These are phyloP conservation scores for Rusavskia elegans DNA, from an alignment of 495 filamentous ascomycete species.

Conservation along the genomic window DNA sequence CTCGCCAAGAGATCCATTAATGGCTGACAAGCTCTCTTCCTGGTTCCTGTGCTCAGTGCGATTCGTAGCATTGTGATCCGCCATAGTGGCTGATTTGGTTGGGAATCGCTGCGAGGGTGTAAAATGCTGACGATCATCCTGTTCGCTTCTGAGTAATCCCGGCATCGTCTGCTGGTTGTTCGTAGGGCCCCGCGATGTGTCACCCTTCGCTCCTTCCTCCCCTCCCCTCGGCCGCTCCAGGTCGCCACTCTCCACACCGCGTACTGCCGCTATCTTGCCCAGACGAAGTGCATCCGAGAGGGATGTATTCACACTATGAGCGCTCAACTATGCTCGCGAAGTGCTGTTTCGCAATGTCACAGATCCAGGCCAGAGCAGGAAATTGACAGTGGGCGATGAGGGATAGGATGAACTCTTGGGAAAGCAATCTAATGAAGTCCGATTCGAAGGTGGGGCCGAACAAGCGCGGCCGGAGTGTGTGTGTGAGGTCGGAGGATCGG, in stretches of 20 bases:
- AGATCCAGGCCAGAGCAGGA: no score
- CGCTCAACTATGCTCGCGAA: neutral
- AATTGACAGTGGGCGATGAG: neutral
- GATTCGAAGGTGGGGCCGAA: no score
- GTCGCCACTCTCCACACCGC: constrained; percentile 1
- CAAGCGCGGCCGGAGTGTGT: no score
- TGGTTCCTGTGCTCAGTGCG: neutral
- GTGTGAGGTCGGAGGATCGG: no score
- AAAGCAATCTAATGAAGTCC: no score
- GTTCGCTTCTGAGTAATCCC: neutral
- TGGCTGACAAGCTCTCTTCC: no score
- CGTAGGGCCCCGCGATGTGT: neutral
- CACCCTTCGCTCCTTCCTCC: constrained; percentile 5
- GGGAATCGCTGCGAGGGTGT: neutral
- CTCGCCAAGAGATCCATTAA: constrained; percentile 3
- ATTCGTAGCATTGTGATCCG: neutral
- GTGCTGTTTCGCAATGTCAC: no score
- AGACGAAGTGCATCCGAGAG: constrained; percentile 5
- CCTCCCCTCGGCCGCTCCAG: constrained; percentile 7
- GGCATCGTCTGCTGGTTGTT: constrained; percentile 6
- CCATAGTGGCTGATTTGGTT: neutral
- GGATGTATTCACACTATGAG: neutral
- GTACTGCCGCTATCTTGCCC: constrained; percentile 13
- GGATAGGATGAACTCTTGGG: neutral
- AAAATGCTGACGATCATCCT: neutral